Evolutionary conservation across 1,139 yeast species (phyloP).

Genomic region (Yamadazyma triangularis): DNA sequence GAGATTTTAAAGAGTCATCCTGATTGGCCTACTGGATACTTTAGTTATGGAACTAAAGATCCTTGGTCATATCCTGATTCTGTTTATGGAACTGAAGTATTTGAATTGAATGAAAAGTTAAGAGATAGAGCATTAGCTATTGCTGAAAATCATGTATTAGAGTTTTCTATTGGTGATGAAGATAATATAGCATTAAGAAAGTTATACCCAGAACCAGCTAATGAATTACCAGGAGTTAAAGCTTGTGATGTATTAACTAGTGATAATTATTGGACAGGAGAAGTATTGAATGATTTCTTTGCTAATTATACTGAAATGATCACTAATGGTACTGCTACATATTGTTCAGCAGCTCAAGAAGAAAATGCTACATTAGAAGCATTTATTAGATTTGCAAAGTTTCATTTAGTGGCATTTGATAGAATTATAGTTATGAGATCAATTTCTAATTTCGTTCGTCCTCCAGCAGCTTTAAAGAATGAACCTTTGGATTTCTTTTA

Average conservation of each 20-base stretch:
- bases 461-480: slow-evolving; percentile 43
- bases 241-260: slow-evolving; percentile 60
- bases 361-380: slow-evolving; percentile 66
- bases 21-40: slow-evolving; percentile 61
- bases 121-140: slow-evolving; percentile 55
- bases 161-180: slow-evolving; percentile 42
- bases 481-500: slow-evolving; percentile 47
- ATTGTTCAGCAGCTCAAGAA: slow-evolving; percentile 65
- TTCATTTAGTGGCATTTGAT: slow-evolving; percentile 53
- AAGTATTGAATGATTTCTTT: slow-evolving; percentile 47
- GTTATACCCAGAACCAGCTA: slow-evolving; percentile 46
- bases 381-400: slow-evolving; percentile 48
- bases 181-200: slow-evolving; percentile 43
- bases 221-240: slow-evolving; percentile 43
- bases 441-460: slow-evolving; percentile 57
- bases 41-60: slow-evolving; percentile 48
- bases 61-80: slow-evolving; percentile 50
- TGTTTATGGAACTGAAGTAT: slow-evolving; percentile 66
- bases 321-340: slow-evolving; percentile 57
- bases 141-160: slow-evolving; percentile 35
- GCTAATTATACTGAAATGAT: slow-evolving; percentile 42
- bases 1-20: slow-evolving; percentile 46
- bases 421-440: slow-evolving; percentile 62
- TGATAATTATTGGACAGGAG: slow-evolving; percentile 59
- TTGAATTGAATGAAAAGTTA: slow-evolving; percentile 55